Base-by-base conservation (phyloP, 768 basidiomycete species). In the Hypholoma fasciculare region DNA sequence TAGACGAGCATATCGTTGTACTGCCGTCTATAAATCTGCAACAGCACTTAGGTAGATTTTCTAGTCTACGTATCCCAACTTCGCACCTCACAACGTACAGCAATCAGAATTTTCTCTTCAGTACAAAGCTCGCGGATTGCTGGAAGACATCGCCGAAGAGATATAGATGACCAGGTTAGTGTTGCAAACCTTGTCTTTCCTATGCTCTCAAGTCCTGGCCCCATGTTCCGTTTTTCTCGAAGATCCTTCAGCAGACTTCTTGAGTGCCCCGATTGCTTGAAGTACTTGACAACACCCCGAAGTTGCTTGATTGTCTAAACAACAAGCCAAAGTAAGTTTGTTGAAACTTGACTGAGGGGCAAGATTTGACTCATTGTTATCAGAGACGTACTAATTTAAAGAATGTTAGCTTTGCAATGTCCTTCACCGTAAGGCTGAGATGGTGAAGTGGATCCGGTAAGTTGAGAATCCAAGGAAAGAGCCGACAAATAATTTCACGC, bases 131-230 rank as follows among this genome's bases (percentile, higher is more conserved):
- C 42, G 0, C 59, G 60, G 14, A 67, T 62, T 12, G 37, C 61
- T 14, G 57, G 57, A 30, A 67, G 62, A 37, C 52, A 56, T 2
- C 62, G 47, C 30, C 44, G 46, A 3, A 67, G 14, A 4, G 65
- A 65, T 1, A 62, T 30, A 0, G 60, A 58, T 0, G 67, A 53
- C 63, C 60, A 63, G 12, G 61, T 36, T 0, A 66, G 53, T 3
- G 63, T 62, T 2, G 50, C 52, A 44, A 71, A 71, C 1, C 67
- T 51, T 7, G 69, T 70, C 53, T 67, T 69, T 5, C 69, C 70
- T 16, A 69, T 67, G 36, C 61, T 66, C 47, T 69, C 67, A 4
- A 70, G 66, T 3, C 70, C 70, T 3, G 64, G 48, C 6, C 1
- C 70, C 67, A 13, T 66, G 49, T 8, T 17, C 36, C n/a, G 11